phyloP scores from a whole-genome alignment of 371 early-diverging fungal species.

The Haplosporangium sp. region DNA sequence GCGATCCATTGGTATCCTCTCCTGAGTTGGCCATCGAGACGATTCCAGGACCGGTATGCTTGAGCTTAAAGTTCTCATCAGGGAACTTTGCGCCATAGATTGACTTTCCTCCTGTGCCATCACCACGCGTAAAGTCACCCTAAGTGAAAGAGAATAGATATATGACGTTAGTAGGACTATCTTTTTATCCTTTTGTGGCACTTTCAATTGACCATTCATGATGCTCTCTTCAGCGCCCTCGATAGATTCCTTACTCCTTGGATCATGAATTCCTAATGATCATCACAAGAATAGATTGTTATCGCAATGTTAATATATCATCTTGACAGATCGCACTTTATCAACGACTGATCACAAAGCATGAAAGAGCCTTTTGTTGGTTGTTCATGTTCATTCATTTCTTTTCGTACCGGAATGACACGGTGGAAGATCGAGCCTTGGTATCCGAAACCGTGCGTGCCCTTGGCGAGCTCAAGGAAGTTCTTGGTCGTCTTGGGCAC shows the following conservation, averaged over 20 bases:
- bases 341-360: neutral
- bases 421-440: constrained; percentile 91
- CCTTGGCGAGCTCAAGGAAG: constrained; percentile 89
- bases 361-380: neutral
- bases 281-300: constrained; percentile 1
- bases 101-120: constrained; percentile 97
- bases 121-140: constrained; percentile 82
- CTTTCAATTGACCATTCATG: neutral
- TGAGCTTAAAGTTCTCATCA: constrained; percentile 96
- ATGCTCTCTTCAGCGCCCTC: neutral
- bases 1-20: constrained; percentile 96
- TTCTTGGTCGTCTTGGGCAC: constrained; percentile 91
- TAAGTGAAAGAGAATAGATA: constrained; percentile 50
- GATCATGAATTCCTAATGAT: constrained; percentile 79
- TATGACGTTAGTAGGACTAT: neutral
- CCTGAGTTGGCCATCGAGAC: constrained; percentile 98
- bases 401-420: constrained; percentile 74
- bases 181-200: neutral
- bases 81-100: constrained; percentile 92
- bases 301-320: neutral
- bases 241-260: constrained; percentile 59
- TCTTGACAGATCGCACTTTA: too few relatives aligned
- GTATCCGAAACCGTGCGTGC: constrained; percentile 88
- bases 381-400: too few relatives aligned
- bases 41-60: constrained; percentile 84